phyloP scores from a whole-genome alignment of 2,329 filamentous ascomycete genomes.

The Talaromyces sp. region DNA sequence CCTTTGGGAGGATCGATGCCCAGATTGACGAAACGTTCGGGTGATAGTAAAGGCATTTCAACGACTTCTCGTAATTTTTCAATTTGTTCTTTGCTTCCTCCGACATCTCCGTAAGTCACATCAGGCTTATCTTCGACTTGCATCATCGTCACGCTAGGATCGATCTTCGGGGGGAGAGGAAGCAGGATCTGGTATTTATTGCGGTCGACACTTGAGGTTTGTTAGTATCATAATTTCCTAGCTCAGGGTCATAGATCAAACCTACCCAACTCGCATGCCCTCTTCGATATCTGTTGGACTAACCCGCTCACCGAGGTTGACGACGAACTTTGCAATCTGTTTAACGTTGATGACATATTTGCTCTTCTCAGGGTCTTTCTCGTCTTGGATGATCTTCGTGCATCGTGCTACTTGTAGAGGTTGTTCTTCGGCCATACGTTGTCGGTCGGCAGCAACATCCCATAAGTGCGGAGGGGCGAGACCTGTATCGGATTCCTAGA shows the following conservation, averaged over 20 bases:
- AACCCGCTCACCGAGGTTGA: constrained; percentile 93
- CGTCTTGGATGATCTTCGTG: constrained; percentile 98
- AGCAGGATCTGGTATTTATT: constrained; percentile 99
- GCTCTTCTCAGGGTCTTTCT: constrained; percentile 94
- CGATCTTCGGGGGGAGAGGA: constrained; percentile 94
- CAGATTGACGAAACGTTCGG: constrained; percentile 96
- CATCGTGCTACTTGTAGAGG: constrained; percentile 95
- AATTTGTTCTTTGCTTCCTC: constrained; percentile 98
- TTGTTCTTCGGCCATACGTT: constrained; percentile 98
- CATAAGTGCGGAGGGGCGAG: constrained; percentile 97
- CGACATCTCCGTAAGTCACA: constrained; percentile 97
- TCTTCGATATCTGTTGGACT: constrained; percentile 99
- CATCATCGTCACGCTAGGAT: constrained; percentile 99
- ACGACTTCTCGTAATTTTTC: constrained; percentile 98
- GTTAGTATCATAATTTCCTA: constrained; percentile 1
- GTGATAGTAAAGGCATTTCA: constrained; percentile 94
- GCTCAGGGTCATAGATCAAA: constrained; percentile 11
- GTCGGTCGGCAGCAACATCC: constrained; percentile 95
- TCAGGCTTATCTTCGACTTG: constrained; percentile 99
- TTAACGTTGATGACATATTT: constrained; percentile 99
- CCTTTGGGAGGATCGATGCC: constrained; percentile 98
- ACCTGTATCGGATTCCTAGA: constrained; percentile 92
- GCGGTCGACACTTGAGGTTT: constrained; percentile 68
- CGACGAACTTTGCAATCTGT: constrained; percentile 99
- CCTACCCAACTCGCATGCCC: constrained; percentile 89